phyloP scores from a whole-genome alignment of 148 eudicot species.

The Persicaria maculosa region DNA sequence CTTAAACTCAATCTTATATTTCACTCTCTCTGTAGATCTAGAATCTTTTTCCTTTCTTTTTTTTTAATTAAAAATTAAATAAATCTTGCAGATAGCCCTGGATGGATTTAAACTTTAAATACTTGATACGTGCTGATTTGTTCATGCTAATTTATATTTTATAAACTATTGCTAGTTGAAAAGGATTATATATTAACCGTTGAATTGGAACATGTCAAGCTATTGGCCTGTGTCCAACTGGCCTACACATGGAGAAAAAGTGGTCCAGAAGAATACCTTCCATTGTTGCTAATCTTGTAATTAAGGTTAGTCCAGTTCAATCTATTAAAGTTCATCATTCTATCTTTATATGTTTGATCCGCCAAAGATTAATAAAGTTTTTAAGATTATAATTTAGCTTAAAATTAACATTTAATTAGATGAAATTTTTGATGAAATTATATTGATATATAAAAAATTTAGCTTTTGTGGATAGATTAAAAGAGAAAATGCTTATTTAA shows the following conservation, averaged over 20 bases:
- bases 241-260: neutral
- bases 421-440: no score
- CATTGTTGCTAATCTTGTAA: constrained; percentile 10
- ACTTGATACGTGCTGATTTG: neutral
- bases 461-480: no score
- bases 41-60: neutral
- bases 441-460: no score
- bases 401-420: no score
- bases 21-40: neutral
- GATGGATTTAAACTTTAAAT: neutral
- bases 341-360: neutral
- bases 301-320: no score
- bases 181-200: neutral
- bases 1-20: neutral
- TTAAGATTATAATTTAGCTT: no score
- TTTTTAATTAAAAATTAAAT: neutral
- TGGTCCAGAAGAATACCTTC: constrained; percentile 8
- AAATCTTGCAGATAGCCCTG: neutral
- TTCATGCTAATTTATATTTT: neutral
- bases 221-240: neutral
- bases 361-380: no score
- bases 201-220: constrained; percentile 7
- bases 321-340: neutral
- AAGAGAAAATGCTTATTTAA: no score
- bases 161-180: neutral